Evolutionary conservation across 2,329 filamentous ascomycete genomes (phyloP).

Genomic region (Rachicladosporium sp.): DNA sequence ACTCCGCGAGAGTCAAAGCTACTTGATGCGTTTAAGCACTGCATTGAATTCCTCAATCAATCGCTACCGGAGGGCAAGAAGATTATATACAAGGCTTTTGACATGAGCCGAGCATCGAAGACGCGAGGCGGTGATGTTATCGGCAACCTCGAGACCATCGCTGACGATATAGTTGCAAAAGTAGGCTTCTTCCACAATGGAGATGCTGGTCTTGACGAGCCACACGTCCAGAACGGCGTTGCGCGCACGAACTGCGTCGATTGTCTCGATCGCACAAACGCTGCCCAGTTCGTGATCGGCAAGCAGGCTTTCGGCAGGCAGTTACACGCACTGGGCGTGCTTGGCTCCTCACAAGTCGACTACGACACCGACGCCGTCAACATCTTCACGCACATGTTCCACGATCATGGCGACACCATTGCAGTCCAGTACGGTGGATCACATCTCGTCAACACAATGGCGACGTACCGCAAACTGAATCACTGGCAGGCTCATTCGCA

Average conservation of each 20-base stretch:
- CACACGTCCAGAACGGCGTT: conserved; percentile 76
- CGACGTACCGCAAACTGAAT: conserved; percentile 96
- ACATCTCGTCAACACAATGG: conserved; percentile 97
- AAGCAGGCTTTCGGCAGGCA: conserved; percentile 89
- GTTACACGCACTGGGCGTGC: conserved; percentile 78
- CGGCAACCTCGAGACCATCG: conserved; percentile 76
- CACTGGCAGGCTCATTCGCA: conserved; percentile 96
- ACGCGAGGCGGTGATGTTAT: conserved; percentile 87
- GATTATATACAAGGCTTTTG: conserved; percentile 90
- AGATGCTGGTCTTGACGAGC: conserved; percentile 51
- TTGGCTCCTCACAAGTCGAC: conserved; percentile 64
- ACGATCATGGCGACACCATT: conserved; percentile 94
- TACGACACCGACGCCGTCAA: conserved; percentile 96
- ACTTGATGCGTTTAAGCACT: conserved; percentile 72
- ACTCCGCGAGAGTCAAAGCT: conserved; percentile 86
- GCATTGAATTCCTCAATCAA: conserved; percentile 86
- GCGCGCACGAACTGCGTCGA: conserved; percentile 97
- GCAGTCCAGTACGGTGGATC: conserved; percentile 96
- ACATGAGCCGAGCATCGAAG: conserved; percentile 95
- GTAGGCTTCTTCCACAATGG: conserved; percentile 96
- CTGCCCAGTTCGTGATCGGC: conserved; percentile 93
- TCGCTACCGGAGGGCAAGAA: conserved; percentile 73
- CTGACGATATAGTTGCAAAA: conserved; percentile 69
- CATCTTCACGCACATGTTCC: conserved; percentile 91
- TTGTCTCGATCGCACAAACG: conserved; percentile 92